phyloP scores from a whole-genome alignment of 192 early-diverging fungal genomes.

The Coemansia sp. region DNA sequence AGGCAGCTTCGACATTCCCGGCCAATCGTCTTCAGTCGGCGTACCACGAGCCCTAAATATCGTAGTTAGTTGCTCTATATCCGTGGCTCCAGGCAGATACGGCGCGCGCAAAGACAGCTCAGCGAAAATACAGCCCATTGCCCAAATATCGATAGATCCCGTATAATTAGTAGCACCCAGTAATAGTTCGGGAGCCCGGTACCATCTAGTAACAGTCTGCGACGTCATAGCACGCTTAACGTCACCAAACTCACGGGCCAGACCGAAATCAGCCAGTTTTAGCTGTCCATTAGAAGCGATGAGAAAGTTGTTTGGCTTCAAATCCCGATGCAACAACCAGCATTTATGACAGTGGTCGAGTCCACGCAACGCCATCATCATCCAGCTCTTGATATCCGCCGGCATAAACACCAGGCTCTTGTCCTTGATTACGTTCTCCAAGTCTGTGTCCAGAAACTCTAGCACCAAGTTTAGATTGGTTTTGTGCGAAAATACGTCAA shows the following conservation, averaged over 20 bases:
- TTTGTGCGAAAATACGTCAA: constrained; percentile 91
- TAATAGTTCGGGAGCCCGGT: constrained; percentile 92
- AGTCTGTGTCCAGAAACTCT: constrained; percentile 91
- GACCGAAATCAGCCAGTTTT: constrained; percentile 98
- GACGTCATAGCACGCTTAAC: constrained; percentile 80
- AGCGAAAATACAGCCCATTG: constrained; percentile 97
- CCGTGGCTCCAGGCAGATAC: constrained; percentile 81
- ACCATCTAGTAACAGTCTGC: constrained; percentile 96
- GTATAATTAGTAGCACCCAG: constrained; percentile 88
- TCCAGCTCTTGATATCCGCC: constrained; percentile 95
- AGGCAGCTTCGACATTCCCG: constrained; percentile 70
- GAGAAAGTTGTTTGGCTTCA: constrained; percentile 87
- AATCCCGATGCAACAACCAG: constrained; percentile 89
- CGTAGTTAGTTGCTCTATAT: constrained; percentile 72
- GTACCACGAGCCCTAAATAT: constrained; percentile 83
- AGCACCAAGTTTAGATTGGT: constrained; percentile 90
- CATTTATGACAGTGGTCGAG: constrained; percentile 88
- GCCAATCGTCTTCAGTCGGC: constrained; percentile 81
- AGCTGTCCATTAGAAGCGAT: constrained; percentile 83
- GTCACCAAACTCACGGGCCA: constrained; percentile 94
- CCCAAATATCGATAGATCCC: constrained; percentile 93
- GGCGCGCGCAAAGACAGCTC: constrained; percentile 92
- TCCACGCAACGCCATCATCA: constrained; percentile 93
- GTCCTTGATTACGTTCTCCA: constrained; percentile 97
- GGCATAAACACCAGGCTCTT: constrained; percentile 84